phyloP scores from a whole-genome alignment of 163 green algal genomes.

The Scenedesmus sp. region DNA sequence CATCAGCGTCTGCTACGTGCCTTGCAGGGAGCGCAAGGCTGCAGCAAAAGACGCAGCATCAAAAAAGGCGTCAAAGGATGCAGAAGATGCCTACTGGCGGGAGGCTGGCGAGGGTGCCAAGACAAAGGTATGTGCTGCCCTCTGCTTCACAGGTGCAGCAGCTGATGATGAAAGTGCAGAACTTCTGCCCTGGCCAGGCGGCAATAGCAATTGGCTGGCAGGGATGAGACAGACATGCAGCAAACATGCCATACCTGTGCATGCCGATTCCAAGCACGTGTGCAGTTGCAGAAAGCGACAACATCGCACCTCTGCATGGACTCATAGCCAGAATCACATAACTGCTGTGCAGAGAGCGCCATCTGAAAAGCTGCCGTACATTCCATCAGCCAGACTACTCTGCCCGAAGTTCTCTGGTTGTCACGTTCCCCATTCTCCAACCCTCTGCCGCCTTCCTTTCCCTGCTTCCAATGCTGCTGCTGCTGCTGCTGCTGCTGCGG shows the following conservation, averaged over 20 bases:
- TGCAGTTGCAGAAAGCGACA: neutral
- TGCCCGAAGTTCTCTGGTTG: neutral
- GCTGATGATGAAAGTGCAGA: neutral
- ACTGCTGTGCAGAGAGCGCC: no score
- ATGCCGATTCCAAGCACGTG: neutral
- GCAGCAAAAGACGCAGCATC: constrained; percentile 34
- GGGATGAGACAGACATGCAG: neutral
- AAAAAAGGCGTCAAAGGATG: constrained; percentile 32
- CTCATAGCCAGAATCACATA: neutral
- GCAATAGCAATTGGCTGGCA: neutral
- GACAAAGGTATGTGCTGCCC: constrained; percentile 8
- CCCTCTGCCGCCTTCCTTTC: neutral
- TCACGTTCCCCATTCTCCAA: neutral
- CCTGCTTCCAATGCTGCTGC: neutral
- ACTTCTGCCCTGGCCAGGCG: neutral
- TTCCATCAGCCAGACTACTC: no score
- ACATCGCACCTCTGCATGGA: neutral
- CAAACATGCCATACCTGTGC: neutral
- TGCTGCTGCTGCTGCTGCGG: constrained; percentile 15
- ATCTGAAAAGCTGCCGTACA: no score
- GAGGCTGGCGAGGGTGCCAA: constrained; percentile 43
- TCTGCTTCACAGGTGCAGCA: neutral
- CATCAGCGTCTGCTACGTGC: neutral
- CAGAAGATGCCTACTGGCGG: constrained; percentile 44
- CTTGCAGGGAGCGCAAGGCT: constrained; percentile 42